Percentiles rank a stretch among this genome's conserved stretches.
These are phyloP conservation scores for Verticillium zaregamsianum DNA, from an alignment of 2,329 filamentous ascomycete species.

Conservation along the genomic window DNA sequence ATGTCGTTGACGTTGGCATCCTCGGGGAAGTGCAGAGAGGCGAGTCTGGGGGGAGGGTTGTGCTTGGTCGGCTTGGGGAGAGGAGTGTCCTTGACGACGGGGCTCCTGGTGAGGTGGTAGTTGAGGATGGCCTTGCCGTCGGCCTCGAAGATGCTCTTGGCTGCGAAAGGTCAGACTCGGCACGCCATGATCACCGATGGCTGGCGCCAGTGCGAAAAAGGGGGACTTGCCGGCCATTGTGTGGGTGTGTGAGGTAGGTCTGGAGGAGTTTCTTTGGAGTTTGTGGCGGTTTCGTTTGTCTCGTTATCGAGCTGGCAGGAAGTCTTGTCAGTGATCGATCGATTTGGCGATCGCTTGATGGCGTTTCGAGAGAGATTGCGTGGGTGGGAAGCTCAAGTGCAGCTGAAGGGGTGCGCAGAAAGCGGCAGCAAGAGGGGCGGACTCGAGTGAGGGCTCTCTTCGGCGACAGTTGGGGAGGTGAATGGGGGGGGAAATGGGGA, in stretches of 20 bases:
- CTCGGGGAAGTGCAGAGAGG: constrained; percentile 88
- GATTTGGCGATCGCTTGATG: background rate
- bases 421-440: background rate
- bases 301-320: background rate
- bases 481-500: background rate
- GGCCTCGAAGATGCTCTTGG: constrained; percentile 97
- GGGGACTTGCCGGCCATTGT: constrained; percentile 31
- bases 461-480: background rate
- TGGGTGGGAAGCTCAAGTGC: background rate
- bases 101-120: constrained; percentile 98
- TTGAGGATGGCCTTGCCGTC: constrained; percentile 99
- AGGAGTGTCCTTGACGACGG: constrained; percentile 96
- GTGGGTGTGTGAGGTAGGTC: constrained; percentile 9
- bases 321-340: background rate
- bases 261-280: background rate
- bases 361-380: background rate
- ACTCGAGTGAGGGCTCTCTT: constrained; percentile 1
- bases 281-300: background rate
- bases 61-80: constrained; percentile 79
- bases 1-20: constrained; percentile 78
- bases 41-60: constrained; percentile 88
- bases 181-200: background rate
- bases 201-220: background rate
- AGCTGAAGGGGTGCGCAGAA: background rate
- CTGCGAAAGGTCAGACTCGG: constrained; percentile 56